These are phyloP conservation scores for Eimeria necatrix DNA, from an alignment of 169 alveolate species.

Conservation along the genomic window DNA sequence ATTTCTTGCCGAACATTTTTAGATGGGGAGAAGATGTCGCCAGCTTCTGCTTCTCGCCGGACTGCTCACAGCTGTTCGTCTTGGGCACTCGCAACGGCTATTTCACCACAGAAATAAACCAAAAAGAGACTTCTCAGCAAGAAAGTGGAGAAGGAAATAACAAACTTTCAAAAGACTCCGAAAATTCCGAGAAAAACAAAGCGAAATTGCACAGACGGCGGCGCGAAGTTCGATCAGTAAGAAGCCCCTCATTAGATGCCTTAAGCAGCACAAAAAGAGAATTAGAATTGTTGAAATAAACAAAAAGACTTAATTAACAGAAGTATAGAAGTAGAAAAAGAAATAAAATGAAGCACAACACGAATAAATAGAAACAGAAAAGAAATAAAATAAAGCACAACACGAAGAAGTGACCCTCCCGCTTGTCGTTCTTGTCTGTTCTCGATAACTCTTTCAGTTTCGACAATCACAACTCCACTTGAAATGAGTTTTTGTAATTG, in stretches of 20 bases:
- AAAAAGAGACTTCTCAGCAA: not conserved
- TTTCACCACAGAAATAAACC: not conserved
- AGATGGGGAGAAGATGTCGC: constrained; percentile 49
- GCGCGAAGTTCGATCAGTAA: constrained; percentile 37
- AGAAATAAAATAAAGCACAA: not conserved
- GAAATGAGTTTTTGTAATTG: no score
- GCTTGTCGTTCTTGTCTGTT: not conserved
- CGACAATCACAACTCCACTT: no score
- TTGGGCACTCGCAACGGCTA: constrained; percentile 63
- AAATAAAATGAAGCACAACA: not conserved
- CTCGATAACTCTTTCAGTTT: no score
- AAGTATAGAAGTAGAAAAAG: not conserved
- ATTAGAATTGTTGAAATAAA: not conserved
- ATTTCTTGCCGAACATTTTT: constrained; percentile 40
- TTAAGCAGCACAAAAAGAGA: no score
- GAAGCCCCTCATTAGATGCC: not conserved
- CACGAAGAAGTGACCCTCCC: not conserved
- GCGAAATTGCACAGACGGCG: not conserved
- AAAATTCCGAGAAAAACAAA: not conserved
- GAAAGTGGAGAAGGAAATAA: not conserved
- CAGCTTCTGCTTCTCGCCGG: constrained; percentile 50
- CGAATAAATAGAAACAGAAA: not conserved
- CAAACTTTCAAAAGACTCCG: not conserved
- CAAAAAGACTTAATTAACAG: not conserved
- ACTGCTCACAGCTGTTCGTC: constrained; percentile 20